A percentile compares a stretch with the other conserved stretches of the same genome.
phyloP scores from a whole-genome alignment of 2,329 filamentous ascomycete genomes.

The Chaetomium sp. region DNA sequence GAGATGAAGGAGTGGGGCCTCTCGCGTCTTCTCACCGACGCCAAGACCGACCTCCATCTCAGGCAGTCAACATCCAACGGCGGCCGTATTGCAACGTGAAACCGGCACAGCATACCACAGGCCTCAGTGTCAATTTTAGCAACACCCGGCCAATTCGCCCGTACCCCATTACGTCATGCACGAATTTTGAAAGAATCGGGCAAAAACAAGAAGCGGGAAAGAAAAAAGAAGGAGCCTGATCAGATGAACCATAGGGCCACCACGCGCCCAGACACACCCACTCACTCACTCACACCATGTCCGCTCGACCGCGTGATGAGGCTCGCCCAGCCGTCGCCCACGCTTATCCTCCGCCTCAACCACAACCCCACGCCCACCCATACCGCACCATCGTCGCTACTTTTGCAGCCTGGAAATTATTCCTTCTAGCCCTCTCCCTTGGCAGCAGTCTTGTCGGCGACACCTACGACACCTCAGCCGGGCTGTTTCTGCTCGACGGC shows the following conservation, averaged over 20 bases:
- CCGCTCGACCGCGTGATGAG: no score
- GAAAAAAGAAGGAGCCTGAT: not conserved
- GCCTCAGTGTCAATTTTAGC: constrained; percentile 7
- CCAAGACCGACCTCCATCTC: not conserved
- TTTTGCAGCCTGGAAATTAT: constrained; percentile 61
- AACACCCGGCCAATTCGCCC: not conserved
- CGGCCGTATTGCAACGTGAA: not conserved
- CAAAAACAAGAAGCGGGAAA: no score
- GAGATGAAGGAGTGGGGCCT: no score
- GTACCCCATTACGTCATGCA: not conserved
- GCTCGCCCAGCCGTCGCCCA: no score
- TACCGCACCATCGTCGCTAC: constrained; percentile 27
- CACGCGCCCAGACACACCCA: not conserved
- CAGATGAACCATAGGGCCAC: not conserved
- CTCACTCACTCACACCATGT: not conserved
- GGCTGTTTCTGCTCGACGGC: constrained; percentile 38
- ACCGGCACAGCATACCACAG: not conserved
- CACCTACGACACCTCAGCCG: constrained; percentile 74
- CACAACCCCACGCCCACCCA: constrained; percentile 5
- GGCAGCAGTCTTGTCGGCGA: constrained; percentile 44
- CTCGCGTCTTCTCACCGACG: no score
- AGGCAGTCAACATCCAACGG: not conserved
- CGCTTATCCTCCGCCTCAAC: no score
- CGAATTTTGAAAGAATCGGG: not conserved
- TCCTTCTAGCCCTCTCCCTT: constrained; percentile 57